Base-by-base conservation (phyloP, 768 basidiomycete species). In the Leccinum truebloodii region DNA sequence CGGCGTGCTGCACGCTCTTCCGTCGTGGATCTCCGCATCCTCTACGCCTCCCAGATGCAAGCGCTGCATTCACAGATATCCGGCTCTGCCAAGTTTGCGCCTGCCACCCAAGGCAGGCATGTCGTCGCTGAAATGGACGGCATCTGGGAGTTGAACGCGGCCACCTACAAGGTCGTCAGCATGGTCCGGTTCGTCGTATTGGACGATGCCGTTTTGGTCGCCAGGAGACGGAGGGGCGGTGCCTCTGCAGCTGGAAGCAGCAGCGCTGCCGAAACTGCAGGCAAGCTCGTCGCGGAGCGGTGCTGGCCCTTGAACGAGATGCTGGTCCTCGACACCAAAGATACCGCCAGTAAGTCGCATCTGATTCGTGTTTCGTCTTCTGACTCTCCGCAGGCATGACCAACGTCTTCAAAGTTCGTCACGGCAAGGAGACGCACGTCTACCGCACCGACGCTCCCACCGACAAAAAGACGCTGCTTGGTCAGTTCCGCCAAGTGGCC, bases 1-100 rank as follows among this genome's bases (percentile, higher is more conserved):
- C 75, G 87, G 2, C 80, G 85, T 22, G 83, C 84, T 0, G 81
- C 83, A 16, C 92, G 96, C 35, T 97, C 95, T 30, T 98, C 96
- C 13, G 83, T 98, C n/a, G 92, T 94, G 32, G 95, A 99, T 75
- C 86, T 98, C 34, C 90, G 93, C 53, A 86, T 94, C 58, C 83
- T 98, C 60, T 98, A 98, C 71, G 93, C 91, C 63, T 91, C 91
- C 57, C 97, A 98, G 78, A 91, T 98, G 82, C 93, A 95, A 68
- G 84, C 86, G 1, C 79, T 98, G 0, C 95, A 97, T 73, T 78
- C 90, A 1, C 87, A 90, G 57, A 91, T 98, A 63, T 94, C 98
- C 67, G 97, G 97, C 32, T 92, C 95, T 0, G 88, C 94, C 65
- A 98, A 98, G 73, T 96, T 95, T 72, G 88, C 94, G 1, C 95